A percentile compares a stretch with the other conserved stretches of the same genome.
Evolutionary conservation across 805 yeast species (phyloP).

Genomic region (Kluyveromyces starmeri): DNA sequence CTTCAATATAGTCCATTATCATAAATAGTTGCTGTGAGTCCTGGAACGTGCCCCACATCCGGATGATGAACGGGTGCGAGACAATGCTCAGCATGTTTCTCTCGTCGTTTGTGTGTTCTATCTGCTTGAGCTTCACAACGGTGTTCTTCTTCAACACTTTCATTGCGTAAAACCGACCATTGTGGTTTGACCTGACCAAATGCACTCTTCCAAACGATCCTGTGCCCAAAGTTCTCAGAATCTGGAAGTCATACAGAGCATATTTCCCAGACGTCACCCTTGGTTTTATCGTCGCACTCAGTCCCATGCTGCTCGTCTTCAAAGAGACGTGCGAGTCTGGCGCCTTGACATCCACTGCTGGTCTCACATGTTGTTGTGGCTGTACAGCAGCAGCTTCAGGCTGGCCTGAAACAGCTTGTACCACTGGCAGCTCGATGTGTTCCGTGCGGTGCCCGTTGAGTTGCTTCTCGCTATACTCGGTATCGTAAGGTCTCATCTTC

Average conservation of each 20-base stretch:
- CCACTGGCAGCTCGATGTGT: conserved; percentile 2
- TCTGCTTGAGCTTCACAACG: conserved; percentile 87
- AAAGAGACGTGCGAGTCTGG: too few relatives aligned
- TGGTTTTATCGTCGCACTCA: too few relatives aligned
- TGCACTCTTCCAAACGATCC: conserved; percentile 96
- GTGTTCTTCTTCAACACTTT: conserved; percentile 81
- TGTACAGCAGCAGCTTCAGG: neutral
- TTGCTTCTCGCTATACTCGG: too few relatives aligned
- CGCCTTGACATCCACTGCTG: too few relatives aligned
- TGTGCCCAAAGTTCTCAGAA: conserved; percentile 84
- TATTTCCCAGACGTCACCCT: conserved; percentile 54
- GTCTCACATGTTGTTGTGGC: neutral
- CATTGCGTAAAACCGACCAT: conserved; percentile 88
- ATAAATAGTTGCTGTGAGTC: conserved; percentile 76
- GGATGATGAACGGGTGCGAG: conserved; percentile 81
- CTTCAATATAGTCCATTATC: conserved; percentile 96
- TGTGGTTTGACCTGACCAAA: conserved; percentile 77
- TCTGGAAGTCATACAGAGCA: conserved; percentile 67
- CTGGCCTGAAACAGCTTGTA: conserved; percentile 1
- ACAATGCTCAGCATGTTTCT: conserved; percentile 79
- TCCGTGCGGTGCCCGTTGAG: neutral
- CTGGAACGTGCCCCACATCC: conserved; percentile 97
- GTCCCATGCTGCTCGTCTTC: too few relatives aligned
- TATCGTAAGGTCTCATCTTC: conserved; percentile 1
- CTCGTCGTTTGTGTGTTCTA: conserved; percentile 94